Evolutionary conservation across 306 rosid species (phyloP), one percentile per base, ranked within the genome.

Genomic region (Senna tora): DNA sequence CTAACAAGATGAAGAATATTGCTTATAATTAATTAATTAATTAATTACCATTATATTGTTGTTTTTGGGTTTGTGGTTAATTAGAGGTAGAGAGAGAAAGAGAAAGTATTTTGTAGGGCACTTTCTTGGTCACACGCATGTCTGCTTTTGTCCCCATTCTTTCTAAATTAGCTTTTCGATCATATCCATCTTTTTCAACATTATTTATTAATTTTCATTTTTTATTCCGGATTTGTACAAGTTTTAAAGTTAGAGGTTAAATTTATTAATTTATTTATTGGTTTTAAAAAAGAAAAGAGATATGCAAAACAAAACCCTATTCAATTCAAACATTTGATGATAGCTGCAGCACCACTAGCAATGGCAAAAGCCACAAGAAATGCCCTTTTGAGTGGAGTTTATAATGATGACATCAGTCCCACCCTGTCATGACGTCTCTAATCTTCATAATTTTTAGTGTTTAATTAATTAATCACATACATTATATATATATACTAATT

Each of bases 321-420:
- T 90, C 94, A 92, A 81, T 89, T 90, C 94, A 92, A 92, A 88
- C 87, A 82, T 74, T 85, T 85, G 95, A 92, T 92, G 98, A 92
- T 90, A 85, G 87, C 79, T 80, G 84, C 91, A 78, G 38, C 86
- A 82, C 81, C 91, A 84, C 86, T 81, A 74, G 56, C 83, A 73
- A 75, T 58, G 65, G 49, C 77, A 63, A 74, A 75, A 69, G 50
- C 79, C 82, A 86, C 77, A 75, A 77, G 87, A 69, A 67, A 62
- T 58, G 43, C 70, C 75, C 15, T 38, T 36, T 69, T 80, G 21
- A 75, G 92, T 86, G 87, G 89, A 86, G 76, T 50, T 84, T 55
- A 83, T n/a, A n/a, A n/a, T 82, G 79, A 87, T 92, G 96, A 90
- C 93, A 80, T 92, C 96, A 92, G 58, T 81, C 90, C 91, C 95